phyloP scores from a whole-genome alignment of 208 protist genomes.

The Crithidia acanthocephali region DNA sequence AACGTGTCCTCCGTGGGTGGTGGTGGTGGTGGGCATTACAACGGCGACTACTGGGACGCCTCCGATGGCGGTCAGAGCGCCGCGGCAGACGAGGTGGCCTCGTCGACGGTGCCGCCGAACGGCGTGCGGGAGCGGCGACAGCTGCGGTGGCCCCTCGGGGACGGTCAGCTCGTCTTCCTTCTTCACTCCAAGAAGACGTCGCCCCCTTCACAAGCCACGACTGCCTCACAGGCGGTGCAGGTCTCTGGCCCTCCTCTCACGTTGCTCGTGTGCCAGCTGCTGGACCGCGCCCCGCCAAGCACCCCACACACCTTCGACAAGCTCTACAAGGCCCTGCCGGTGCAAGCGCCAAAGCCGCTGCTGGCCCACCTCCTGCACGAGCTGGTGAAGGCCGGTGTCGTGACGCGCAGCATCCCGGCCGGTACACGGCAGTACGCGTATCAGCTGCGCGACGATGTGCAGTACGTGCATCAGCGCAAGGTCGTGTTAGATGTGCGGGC shows the following conservation, averaged over 20 bases:
- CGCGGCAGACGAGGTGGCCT: constrained; percentile 16
- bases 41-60: constrained; percentile 11
- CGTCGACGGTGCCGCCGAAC: constrained; percentile 19
- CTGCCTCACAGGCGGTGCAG: constrained; percentile 21
- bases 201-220: background rate
- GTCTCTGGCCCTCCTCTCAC: constrained; percentile 56
- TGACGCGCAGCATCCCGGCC: constrained; percentile 40
- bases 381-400: constrained; percentile 56
- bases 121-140: constrained; percentile 30
- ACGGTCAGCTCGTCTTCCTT: constrained; percentile 45
- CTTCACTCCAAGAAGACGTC: constrained; percentile 28
- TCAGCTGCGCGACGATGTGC: constrained; percentile 37
- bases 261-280: constrained; percentile 56
- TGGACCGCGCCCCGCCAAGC: constrained; percentile 34
- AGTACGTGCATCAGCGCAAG: constrained; percentile 36
- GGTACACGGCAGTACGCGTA: constrained; percentile 45
- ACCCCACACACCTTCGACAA: constrained; percentile 42
- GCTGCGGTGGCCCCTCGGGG: constrained; percentile 42
- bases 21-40: constrained; percentile 6
- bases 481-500: constrained; percentile 52
- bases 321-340: constrained; percentile 47
- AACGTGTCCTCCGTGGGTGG: constrained; percentile 32
- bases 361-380: constrained; percentile 53
- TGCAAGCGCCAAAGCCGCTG: constrained; percentile 50
- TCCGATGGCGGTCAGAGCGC: constrained; percentile 32